Evolutionary conservation across 768 basidiomycete species (phyloP).

Genomic region (Hebeloma cylindrosporum): DNA sequence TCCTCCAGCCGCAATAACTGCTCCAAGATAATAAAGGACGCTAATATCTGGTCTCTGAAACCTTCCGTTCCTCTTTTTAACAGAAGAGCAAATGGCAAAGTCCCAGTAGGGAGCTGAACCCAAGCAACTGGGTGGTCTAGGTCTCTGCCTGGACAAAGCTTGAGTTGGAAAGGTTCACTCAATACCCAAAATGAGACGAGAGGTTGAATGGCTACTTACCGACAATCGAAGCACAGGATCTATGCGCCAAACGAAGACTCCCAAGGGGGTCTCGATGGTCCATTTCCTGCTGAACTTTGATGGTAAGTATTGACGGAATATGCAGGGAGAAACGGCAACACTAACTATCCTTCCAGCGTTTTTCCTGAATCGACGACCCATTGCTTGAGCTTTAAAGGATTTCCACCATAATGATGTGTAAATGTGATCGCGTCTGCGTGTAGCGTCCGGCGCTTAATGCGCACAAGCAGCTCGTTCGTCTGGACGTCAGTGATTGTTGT

Average conservation of each 20-base stretch:
- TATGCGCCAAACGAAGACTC: constrained; percentile 17
- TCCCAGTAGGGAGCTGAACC: constrained; percentile 2
- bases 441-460: constrained; percentile 18
- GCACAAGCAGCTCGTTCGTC: constrained; percentile 18
- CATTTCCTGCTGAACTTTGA: constrained; percentile 10
- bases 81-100: constrained; percentile 9
- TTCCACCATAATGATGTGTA: constrained; percentile 17
- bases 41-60: constrained; percentile 20
- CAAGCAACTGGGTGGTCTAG: constrained; percentile 17
- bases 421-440: constrained; percentile 26
- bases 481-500: constrained; percentile 22
- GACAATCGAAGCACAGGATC: constrained; percentile 14
- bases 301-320: background rate
- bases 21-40: constrained; percentile 23
- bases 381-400: constrained; percentile 21
- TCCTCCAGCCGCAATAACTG: constrained; percentile 16
- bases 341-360: constrained; percentile 18
- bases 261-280: constrained; percentile 8
- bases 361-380: constrained; percentile 20
- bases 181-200: background rate
- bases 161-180: background rate
- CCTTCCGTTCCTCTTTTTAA: constrained; percentile 12
- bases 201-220: constrained; percentile 8
- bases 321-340: background rate
- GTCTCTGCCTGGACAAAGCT: constrained; percentile 19